Evolutionary conservation across 1,284 basidiomycete species (phyloP).

Genomic region (Laetiporus sulphureus): DNA sequence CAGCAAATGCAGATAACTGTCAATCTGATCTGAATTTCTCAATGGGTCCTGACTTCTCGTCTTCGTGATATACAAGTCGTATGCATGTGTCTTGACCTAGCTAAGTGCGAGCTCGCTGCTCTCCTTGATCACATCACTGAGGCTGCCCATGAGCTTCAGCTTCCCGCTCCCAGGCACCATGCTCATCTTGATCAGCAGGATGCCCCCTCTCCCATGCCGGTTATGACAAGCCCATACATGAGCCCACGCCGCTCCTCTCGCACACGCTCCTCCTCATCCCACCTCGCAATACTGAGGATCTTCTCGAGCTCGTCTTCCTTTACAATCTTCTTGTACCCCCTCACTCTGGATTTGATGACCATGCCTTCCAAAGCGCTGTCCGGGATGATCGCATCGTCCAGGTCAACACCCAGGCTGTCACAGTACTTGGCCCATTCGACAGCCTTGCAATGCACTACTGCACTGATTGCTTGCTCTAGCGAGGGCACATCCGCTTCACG

Average conservation of each 20-base stretch:
- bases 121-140: constrained; percentile 86
- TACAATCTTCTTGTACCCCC: constrained; percentile 58
- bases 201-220: constrained; percentile 85
- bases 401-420: constrained; percentile 33
- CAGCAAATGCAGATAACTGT: constrained; percentile 86
- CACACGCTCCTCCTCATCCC: constrained; percentile 76
- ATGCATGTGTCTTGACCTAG: constrained; percentile 83
- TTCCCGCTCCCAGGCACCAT: constrained; percentile 65
- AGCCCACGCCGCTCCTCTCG: constrained; percentile 64
- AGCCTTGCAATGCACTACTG: constrained; percentile 81
- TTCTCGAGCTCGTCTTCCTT: constrained; percentile 71
- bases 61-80: constrained; percentile 72
- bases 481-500: constrained; percentile 87
- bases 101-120: constrained; percentile 82
- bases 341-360: constrained; percentile 12
- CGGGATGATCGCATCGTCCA: constrained; percentile 9
- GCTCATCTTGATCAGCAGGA: constrained; percentile 78
- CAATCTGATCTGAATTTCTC: constrained; percentile 61
- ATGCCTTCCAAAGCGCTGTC: not conserved
- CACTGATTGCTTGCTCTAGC: constrained; percentile 83
- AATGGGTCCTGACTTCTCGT: constrained; percentile 66
- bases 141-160: constrained; percentile 74
- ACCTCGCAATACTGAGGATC: constrained; percentile 79
- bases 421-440: constrained; percentile 80
- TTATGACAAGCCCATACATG: constrained; percentile 84